A percentile compares a stretch with the other conserved stretches of the same genome.
phyloP scores from a whole-genome alignment of 371 early-diverging fungal species.

The Apophysomyces variabilis region DNA sequence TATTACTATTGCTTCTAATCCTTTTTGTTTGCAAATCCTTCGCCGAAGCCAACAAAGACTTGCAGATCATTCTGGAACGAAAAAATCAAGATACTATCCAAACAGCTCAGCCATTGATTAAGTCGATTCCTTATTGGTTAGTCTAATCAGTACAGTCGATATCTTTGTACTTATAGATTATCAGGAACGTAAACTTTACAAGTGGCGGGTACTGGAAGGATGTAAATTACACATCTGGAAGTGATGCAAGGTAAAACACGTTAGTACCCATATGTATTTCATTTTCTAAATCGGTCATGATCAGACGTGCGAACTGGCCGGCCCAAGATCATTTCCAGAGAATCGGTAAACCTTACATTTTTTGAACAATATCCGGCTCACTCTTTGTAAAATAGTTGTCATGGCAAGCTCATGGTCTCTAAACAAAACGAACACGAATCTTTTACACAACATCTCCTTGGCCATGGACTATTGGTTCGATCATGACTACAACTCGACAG shows the following conservation, averaged over 20 bases:
- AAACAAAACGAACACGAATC: background rate
- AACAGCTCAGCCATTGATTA: background rate
- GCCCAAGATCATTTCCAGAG: slow-evolving; percentile 29
- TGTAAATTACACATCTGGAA: slow-evolving; percentile 22
- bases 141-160: background rate
- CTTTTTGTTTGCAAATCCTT: background rate
- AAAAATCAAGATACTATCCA: slow-evolving; percentile 7
- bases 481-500: slow-evolving; percentile 27
- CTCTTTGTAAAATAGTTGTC: slow-evolving; percentile 16
- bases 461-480: slow-evolving; percentile 39
- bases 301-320: slow-evolving; percentile 39
- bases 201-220: slow-evolving; percentile 15
- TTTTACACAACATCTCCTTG: slow-evolving; percentile 15
- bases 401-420: slow-evolving; percentile 28
- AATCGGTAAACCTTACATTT: slow-evolving; percentile 24
- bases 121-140: background rate
- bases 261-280: background rate
- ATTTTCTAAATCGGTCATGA: background rate
- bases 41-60: background rate
- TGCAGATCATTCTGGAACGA: background rate
- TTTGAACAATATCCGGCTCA: background rate
- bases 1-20: background rate
- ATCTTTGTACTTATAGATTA: background rate
- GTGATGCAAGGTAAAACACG: slow-evolving; percentile 15
- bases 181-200: background rate